Conservation (phyloP, 2,329 filamentous ascomycete species). For the Myriangium duriaei region DNA sequence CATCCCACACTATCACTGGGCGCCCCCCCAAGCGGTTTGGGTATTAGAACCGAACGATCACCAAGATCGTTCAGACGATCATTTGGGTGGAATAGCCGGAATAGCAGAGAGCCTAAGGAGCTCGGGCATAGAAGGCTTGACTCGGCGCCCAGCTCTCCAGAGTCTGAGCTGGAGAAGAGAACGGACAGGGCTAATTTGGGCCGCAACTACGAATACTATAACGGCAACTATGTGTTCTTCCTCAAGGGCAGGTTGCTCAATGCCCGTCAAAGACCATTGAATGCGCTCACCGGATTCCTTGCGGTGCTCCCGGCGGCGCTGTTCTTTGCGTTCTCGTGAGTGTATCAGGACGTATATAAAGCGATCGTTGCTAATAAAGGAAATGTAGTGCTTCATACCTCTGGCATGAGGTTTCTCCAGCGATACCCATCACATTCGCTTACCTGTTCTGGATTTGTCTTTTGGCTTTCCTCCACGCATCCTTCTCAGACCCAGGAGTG, state of each 20-base stretch:
- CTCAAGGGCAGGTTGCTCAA: conserved; percentile 79
- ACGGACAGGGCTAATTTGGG: conserved; percentile 37
- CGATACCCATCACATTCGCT: conserved; percentile 76
- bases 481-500: conserved; percentile 82
- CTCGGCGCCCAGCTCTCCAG: conserved; percentile 65
- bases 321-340: conserved; percentile 75
- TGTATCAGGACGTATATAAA: conserved; percentile 19
- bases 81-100: conserved; percentile 12
- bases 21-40: not conserved
- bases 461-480: conserved; percentile 89
- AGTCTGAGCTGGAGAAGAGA: conserved; percentile 40
- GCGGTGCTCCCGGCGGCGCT: conserved; percentile 67
- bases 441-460: conserved; percentile 86
- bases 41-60: conserved; percentile 28
- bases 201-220: conserved; percentile 82
- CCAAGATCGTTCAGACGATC: conserved; percentile 35
- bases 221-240: conserved; percentile 86
- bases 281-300: conserved; percentile 70
- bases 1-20: conserved; percentile 25
- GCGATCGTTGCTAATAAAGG: not conserved
- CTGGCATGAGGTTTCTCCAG: conserved; percentile 76
- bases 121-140: conserved; percentile 67
- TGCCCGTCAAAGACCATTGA: conserved; percentile 74
- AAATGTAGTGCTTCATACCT: conserved; percentile 56
- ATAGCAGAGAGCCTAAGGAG: conserved; percentile 9